Percentiles rank a stretch among this genome's conserved stretches.
Conservation (phyloP, 1,284 basidiomycete species). For the Fomitiporia mediterranea region DNA sequence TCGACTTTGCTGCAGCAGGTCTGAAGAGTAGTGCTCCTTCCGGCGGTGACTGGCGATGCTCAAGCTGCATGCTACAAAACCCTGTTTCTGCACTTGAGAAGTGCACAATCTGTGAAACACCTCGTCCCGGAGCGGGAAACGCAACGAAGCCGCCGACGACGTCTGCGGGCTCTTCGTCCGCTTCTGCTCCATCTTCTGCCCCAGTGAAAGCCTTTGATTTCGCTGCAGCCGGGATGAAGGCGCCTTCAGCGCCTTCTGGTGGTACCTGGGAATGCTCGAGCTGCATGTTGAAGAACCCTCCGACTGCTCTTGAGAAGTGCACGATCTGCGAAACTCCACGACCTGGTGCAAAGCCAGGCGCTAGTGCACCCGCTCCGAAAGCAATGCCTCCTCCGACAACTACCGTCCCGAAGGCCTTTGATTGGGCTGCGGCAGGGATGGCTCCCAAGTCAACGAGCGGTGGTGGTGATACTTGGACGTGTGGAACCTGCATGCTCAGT, state of each 20-base stretch:
- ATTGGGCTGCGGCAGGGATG: constrained; percentile 48
- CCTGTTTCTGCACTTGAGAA: constrained; percentile 31
- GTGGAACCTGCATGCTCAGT: constrained; percentile 37
- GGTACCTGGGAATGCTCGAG: constrained; percentile 42
- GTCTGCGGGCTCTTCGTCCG: background rate
- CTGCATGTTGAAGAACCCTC: constrained; percentile 45
- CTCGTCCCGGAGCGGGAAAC: constrained; percentile 29
- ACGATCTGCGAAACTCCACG: constrained; percentile 44
- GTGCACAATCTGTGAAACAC: constrained; percentile 39
- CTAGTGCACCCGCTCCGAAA: constrained; percentile 16
- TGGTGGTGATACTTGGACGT: constrained; percentile 37
- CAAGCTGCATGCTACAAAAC: constrained; percentile 38
- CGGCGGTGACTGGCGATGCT: constrained; percentile 39
- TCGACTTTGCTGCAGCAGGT: constrained; percentile 52
- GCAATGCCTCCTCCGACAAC: constrained; percentile 16
- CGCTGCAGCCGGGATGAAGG: constrained; percentile 35
- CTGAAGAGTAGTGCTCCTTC: constrained; percentile 35
- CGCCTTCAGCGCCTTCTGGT: constrained; percentile 20
- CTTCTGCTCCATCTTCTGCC: background rate
- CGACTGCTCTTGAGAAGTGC: constrained; percentile 43
- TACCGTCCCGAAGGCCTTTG: constrained; percentile 37
- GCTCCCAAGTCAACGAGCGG: constrained; percentile 33
- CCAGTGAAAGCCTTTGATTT: constrained; percentile 1
- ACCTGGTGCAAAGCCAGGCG: constrained; percentile 25
- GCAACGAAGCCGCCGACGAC: background rate